Conservation (phyloP, 2,329 filamentous ascomycete species). For the Fusarium abutilonis region DNA sequence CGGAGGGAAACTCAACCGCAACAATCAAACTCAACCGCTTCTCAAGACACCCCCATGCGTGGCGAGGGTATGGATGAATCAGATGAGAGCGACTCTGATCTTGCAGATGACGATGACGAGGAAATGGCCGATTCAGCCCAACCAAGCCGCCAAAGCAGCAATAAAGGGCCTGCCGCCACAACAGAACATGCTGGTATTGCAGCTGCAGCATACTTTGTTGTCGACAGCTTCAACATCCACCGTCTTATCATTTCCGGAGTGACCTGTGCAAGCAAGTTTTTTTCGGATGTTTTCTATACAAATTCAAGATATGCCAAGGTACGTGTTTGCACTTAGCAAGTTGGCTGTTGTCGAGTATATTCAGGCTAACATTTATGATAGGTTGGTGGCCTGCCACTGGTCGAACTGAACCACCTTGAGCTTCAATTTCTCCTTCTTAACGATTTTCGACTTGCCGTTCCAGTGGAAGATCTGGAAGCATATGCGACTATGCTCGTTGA, state of each 20-base stretch:
- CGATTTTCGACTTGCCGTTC: slow-evolving; percentile 92
- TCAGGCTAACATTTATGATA: slow-evolving; percentile 53
- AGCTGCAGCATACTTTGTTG: slow-evolving; percentile 79
- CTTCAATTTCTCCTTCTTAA: slow-evolving; percentile 95
- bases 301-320: slow-evolving; percentile 99
- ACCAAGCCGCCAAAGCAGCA: slow-evolving; percentile 39
- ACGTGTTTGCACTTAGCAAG: slow-evolving; percentile 47
- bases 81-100: slow-evolving; percentile 61
- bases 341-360: background rate
- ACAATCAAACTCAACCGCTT: slow-evolving; percentile 16
- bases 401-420: slow-evolving; percentile 95
- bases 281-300: slow-evolving; percentile 98
- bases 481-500: slow-evolving; percentile 99
- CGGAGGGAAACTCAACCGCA: slow-evolving; percentile 46
- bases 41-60: slow-evolving; percentile 48
- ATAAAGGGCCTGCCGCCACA: slow-evolving; percentile 32
- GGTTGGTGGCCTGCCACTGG: slow-evolving; percentile 92
- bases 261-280: slow-evolving; percentile 99
- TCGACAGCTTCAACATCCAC: slow-evolving; percentile 99
- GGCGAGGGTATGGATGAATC: slow-evolving; percentile 43
- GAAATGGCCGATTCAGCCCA: slow-evolving; percentile 48
- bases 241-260: slow-evolving; percentile 95
- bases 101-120: slow-evolving; percentile 59
- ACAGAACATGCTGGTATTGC: slow-evolving; percentile 40
- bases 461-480: slow-evolving; percentile 93